Conservation (phyloP, 1,139 yeast species). For the Diutina neorugosa region DNA sequence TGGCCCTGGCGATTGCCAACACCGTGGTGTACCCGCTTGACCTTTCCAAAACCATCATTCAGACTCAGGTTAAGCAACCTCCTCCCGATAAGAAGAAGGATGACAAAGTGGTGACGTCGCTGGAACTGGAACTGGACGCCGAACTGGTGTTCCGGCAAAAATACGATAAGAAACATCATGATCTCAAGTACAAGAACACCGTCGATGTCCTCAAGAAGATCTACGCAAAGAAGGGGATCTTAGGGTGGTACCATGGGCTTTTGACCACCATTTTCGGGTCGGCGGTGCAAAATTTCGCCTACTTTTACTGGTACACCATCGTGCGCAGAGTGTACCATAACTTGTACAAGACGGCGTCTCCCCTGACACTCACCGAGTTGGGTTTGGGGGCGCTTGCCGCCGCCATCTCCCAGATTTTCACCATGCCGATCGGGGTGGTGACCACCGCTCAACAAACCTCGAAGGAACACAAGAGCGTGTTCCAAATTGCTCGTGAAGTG, state of each 20-base stretch:
- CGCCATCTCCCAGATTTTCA: slow-evolving; percentile 70
- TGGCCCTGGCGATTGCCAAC: slow-evolving; percentile 75
- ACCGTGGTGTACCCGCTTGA: slow-evolving; percentile 70
- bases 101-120: slow-evolving; percentile 5
- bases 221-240: slow-evolving; percentile 45
- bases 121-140: slow-evolving; percentile 12
- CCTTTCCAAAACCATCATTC: slow-evolving; percentile 60
- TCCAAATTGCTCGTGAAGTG: slow-evolving; percentile 41
- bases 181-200: slow-evolving; percentile 42
- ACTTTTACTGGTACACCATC: slow-evolving; percentile 79
- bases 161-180: slow-evolving; percentile 11
- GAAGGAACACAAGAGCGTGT: slow-evolving; percentile 27
- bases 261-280: slow-evolving; percentile 59
- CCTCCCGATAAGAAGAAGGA: slow-evolving; percentile 6
- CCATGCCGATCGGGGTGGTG: slow-evolving; percentile 73
- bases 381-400: slow-evolving; percentile 80
- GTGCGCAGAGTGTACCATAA: slow-evolving; percentile 48
- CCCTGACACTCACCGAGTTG: slow-evolving; percentile 57
- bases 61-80: slow-evolving; percentile 41
- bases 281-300: slow-evolving; percentile 73
- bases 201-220: slow-evolving; percentile 53
- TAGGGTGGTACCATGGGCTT: slow-evolving; percentile 68
- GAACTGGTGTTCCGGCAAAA: slow-evolving; percentile 17
- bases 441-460: slow-evolving; percentile 78
- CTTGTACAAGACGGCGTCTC: slow-evolving; percentile 25